Evolutionary conservation across 1,284 basidiomycete genomes (phyloP), one percentile per base, ranked within the genome.

Genomic region (Pisolithus thermaeus): DNA sequence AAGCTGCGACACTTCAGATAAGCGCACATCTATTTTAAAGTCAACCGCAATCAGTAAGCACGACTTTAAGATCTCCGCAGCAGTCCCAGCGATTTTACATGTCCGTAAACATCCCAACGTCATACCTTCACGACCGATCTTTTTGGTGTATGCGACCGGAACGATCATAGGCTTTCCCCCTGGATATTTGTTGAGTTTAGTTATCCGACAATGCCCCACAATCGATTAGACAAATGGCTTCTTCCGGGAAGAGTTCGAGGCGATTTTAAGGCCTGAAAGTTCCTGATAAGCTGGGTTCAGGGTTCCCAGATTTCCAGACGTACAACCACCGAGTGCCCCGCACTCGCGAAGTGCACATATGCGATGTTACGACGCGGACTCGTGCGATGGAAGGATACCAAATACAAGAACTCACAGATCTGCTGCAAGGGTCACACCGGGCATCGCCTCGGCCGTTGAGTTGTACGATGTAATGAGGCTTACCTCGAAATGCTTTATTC

Each of bases 1-100:
- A 97, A 99, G 9, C 96, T 96, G 25, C 98, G 73, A 9, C 96
- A 83, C 62, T 89, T 92, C 23, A 98, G 76, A 65, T 96, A 95
- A 0, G 95, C 82, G 63, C 91, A 98, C 16, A 96, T 90, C 93
- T 96, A 49, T 46, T 9, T 20, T 20, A 35, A 27, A 38, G 63
- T 35, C 57, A 50, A 22, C 18, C 16, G 6, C 30, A 27, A 52
- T 58, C 9, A 59, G 40, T 52, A 30, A 48, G 18, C 5, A 22
- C 20, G 20, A 46, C 18, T 20, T 20, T 20, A 39, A 41, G 40
- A 39, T 32, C 3, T 7, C 23, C 52, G 46, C 32, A 35, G 12
- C 12, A 14, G 16, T 25, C 45, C 4, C 32, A 40, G 9, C 6
- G 44, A 39, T 44, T 32, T 36, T 8, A 60, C 78, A 40, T 47